phyloP scores from a whole-genome alignment of 2,329 filamentous ascomycete genomes.

The Exophiala calicioides region DNA sequence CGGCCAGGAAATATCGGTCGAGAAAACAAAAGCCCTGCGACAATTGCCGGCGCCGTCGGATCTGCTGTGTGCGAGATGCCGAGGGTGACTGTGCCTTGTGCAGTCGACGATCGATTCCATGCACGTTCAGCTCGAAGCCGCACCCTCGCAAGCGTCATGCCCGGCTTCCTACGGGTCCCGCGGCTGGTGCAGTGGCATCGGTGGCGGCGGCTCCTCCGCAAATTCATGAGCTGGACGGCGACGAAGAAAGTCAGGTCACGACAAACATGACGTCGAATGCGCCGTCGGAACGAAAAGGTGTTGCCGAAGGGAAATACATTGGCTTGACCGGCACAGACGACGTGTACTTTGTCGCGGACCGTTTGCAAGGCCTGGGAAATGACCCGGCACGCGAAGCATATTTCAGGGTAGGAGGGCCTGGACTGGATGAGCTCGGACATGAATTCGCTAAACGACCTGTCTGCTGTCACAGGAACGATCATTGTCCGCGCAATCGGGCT shows the following conservation, averaged over 20 bases:
- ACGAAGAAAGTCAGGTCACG: neutral
- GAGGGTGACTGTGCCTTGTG: slow-evolving; percentile 21
- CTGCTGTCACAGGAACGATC: slow-evolving; percentile 6
- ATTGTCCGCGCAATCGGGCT: slow-evolving; percentile 6
- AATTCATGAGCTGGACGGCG: too few relatives aligned
- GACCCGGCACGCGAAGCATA: slow-evolving; percentile 21
- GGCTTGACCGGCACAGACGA: slow-evolving; percentile 20
- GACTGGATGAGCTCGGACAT: neutral
- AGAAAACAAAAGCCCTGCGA: slow-evolving; percentile 21
- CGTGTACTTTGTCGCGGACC: slow-evolving; percentile 18
- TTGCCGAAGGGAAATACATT: slow-evolving; percentile 16
- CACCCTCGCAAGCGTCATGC: slow-evolving; percentile 16
- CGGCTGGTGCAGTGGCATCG: neutral
- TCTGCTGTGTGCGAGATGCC: slow-evolving; percentile 20
- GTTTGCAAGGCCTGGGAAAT: slow-evolving; percentile 15
- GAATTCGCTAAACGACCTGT: neutral
- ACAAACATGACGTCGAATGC: neutral
- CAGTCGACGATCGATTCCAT: slow-evolving; percentile 20
- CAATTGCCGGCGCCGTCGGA: slow-evolving; percentile 18
- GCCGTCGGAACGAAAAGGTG: neutral
- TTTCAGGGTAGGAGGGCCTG: slow-evolving; percentile 13
- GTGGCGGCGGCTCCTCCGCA: too few relatives aligned
- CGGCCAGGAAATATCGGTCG: slow-evolving; percentile 21
- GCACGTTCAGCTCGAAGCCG: slow-evolving; percentile 21
- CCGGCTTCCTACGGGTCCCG: neutral